These are phyloP conservation scores for Colletotrichum sansevieriae DNA, from an alignment of 2,329 filamentous ascomycete species.

Conservation along the genomic window DNA sequence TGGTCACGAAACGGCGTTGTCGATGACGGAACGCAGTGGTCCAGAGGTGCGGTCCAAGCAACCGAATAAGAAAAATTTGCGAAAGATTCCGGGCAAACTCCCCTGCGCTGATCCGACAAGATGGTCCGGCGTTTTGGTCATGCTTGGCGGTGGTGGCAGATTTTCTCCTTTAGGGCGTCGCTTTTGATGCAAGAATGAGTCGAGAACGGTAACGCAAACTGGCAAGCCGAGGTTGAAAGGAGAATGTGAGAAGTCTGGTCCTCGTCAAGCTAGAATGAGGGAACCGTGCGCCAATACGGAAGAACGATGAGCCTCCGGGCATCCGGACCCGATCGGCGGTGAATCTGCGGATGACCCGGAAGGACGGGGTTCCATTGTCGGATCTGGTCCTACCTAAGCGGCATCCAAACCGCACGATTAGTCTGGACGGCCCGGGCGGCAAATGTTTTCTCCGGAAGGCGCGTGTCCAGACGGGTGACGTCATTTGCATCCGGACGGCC, in stretches of 20 bases:
- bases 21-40: neutral
- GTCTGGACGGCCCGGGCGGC: rapidly evolving
- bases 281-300: conserved; percentile 29
- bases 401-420: neutral
- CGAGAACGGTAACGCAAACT: neutral
- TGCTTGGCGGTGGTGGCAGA: conserved; percentile 1
- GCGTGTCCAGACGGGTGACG: conserved; percentile 26
- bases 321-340: neutral
- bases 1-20: neutral
- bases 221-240: conserved; percentile 19
- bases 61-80: conserved; percentile 34
- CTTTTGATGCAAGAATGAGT: conserved; percentile 17
- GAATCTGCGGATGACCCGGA: neutral
- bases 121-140: conserved; percentile 4
- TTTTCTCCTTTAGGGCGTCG: conserved; percentile 5
- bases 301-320: conserved; percentile 7
- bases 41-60: conserved; percentile 8
- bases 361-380: neutral
- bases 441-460: neutral
- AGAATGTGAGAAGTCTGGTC: conserved; percentile 11
- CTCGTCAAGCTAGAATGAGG: neutral
- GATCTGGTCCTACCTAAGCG: neutral
- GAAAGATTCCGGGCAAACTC: neutral
- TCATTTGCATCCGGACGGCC: conserved; percentile 11
- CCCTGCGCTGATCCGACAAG: conserved; percentile 23